Conservation (phyloP, 2,329 filamentous ascomycete species). For the Emydomyces testavorans region DNA sequence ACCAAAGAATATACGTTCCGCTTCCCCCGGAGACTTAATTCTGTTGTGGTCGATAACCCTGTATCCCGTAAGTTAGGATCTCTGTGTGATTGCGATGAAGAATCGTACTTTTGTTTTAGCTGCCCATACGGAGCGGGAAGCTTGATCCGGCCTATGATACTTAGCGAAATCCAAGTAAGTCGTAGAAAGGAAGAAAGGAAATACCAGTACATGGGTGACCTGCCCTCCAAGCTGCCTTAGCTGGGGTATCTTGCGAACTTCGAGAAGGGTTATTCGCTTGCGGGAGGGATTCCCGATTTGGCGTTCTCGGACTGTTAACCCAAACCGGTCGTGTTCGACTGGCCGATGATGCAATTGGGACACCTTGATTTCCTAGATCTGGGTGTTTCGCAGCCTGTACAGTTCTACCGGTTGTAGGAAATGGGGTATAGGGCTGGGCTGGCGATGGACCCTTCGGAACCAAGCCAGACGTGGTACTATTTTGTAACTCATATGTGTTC, state of each 20-base stretch:
- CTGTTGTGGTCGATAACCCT: constrained; percentile 5
- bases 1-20: constrained; percentile 16
- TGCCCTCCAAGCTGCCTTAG: constrained; percentile 22
- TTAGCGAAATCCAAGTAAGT: background rate
- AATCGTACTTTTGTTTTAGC: constrained; percentile 9
- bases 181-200: background rate
- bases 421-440: background rate
- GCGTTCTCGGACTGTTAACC: background rate
- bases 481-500: background rate
- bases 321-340: background rate
- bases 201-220: constrained; percentile 4
- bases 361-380: background rate
- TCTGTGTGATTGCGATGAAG: background rate
- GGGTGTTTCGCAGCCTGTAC: background rate
- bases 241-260: constrained; percentile 16
- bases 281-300: background rate
- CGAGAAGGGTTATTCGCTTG: background rate
- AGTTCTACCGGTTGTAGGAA: background rate
- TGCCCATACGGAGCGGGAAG: constrained; percentile 9
- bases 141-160: constrained; percentile 2
- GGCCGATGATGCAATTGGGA: background rate
- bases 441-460: background rate
- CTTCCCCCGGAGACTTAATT: background rate
- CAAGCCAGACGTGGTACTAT: background rate
- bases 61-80: background rate